A percentile compares a stretch with the other conserved stretches of the same genome.
Evolutionary conservation across 805 yeast species (phyloP).

Genomic region (Candida fluviatilis): DNA sequence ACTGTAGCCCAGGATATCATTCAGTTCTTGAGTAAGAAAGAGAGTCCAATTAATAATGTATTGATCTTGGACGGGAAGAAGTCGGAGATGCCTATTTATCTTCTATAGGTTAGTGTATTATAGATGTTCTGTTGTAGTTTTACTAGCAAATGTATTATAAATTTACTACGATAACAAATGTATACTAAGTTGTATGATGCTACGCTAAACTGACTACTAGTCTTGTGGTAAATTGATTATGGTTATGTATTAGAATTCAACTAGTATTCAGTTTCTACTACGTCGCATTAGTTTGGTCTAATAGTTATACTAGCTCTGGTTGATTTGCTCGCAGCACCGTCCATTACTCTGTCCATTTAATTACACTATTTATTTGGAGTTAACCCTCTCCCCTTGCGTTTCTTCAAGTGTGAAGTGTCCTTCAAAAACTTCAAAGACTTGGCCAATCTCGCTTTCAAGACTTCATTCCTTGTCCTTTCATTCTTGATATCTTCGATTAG

Average conservation of each 20-base stretch:
- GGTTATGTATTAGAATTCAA: no score
- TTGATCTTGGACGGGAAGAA: conserved; percentile 69
- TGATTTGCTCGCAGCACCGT: no score
- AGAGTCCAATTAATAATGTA: conserved; percentile 78
- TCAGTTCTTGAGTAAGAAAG: conserved; percentile 70
- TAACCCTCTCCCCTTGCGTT: conserved; percentile 36
- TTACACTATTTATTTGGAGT: conserved; percentile 22
- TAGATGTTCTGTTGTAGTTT: not conserved
- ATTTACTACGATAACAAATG: no score
- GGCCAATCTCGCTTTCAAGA: conserved; percentile 24
- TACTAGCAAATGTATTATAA: not conserved
- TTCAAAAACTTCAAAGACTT: conserved; percentile 30
- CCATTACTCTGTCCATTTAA: no score
- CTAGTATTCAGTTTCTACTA: no score
- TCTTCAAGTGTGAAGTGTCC: conserved; percentile 39
- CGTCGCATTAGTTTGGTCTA: no score
- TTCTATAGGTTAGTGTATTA: conserved; percentile 23
- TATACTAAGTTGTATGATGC: no score
- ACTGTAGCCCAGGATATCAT: conserved; percentile 86
- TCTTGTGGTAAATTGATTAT: no score
- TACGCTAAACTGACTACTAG: no score
- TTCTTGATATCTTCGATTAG: conserved; percentile 18
- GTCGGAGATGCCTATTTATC: conserved; percentile 74
- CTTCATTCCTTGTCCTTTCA: conserved; percentile 20
- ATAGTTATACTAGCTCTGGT: no score